Evolutionary conservation across 2,329 filamentous ascomycete species (phyloP).

Genomic region (Alternaria arbusti): DNA sequence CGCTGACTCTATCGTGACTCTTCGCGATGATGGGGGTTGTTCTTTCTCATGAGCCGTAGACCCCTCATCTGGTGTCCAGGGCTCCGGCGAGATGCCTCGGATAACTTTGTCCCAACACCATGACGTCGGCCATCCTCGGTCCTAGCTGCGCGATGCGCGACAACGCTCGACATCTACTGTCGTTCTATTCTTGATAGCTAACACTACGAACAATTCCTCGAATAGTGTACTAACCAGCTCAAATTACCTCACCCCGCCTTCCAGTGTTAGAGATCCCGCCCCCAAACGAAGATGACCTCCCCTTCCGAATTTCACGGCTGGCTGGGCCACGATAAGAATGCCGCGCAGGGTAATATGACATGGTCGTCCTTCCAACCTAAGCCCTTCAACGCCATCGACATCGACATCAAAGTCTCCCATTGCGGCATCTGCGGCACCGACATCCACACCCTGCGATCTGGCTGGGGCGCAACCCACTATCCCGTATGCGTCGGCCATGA

Average conservation of each 20-base stretch:
- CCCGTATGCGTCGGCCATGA: conserved; percentile 53
- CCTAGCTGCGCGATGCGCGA: neutral
- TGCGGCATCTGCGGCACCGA: conserved; percentile 48
- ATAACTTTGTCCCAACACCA: conserved; percentile 13
- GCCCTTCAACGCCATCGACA: conserved; percentile 43
- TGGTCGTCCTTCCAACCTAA: conserved; percentile 59
- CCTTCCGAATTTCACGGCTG: conserved; percentile 63
- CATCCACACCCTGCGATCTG: conserved; percentile 49
- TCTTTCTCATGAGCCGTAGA: neutral
- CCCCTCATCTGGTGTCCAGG: conserved; percentile 11
- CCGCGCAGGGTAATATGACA: conserved; percentile 61
- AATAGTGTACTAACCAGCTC: neutral
- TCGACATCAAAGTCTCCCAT: conserved; percentile 44
- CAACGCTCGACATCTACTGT: neutral
- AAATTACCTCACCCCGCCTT: neutral
- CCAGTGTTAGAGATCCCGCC: neutral
- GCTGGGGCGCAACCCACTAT: conserved; percentile 55
- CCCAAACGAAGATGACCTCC: conserved; percentile 27
- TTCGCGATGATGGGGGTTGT: neutral
- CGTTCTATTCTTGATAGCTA: neutral
- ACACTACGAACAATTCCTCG: neutral
- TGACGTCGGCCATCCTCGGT: conserved; percentile 18
- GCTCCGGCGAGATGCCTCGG: conserved; percentile 19
- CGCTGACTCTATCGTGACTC: neutral
- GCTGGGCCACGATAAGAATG: conserved; percentile 59